Evolutionary conservation across 2,329 filamentous ascomycete genomes (phyloP), one percentile per base, ranked within the genome.

Genomic region (Pestalotiopsis sp.): DNA sequence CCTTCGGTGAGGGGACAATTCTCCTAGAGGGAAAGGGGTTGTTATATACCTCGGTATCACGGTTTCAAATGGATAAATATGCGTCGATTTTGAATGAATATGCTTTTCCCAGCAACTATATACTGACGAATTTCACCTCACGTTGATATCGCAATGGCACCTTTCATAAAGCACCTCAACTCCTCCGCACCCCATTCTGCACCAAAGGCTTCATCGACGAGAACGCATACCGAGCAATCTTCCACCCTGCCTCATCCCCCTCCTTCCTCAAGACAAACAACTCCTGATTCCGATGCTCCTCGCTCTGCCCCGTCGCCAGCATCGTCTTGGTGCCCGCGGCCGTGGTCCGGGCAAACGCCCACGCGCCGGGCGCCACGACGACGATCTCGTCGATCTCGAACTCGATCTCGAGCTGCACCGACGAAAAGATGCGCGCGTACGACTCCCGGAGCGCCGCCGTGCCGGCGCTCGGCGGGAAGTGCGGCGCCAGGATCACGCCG

Each of bases 201-300:
- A 64, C 36, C 39, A 64, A 25, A 17, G 64, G 52, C 36, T 66
- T 66, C 64, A 66, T 66, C 9, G 25, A 60, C 6, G 64, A 66
- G 31, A 66, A 66, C 3, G 64, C 52, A 45, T 66, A 60, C 27
- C 64, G 2, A 11, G 64, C 64, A 66, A 66, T 66, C 56, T 66
- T 66, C 64, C 64, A 66, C 20, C n/a, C 20, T 1, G 12, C 31
- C 7, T 45, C 27, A 1, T 27, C 27, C 4, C 64, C 64, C 6
- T 66, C 64, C 31, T 59, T 56, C 20, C 39, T 60, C 52, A 66
- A 25, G 12, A 66, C 60, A 20, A 66, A 66, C 52, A 66, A 38
- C 56, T 66, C 64, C 56, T 66, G 64, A 38, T 66, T 66, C 12
- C 6, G 3, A 52, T 66, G 64, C 4, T 13, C 9, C 56, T 66